Percentiles rank a stretch among this genome's conserved stretches.
Conservation (phyloP, 129 eudicot genomes). For the Kitagawia praeruptora region DNA sequence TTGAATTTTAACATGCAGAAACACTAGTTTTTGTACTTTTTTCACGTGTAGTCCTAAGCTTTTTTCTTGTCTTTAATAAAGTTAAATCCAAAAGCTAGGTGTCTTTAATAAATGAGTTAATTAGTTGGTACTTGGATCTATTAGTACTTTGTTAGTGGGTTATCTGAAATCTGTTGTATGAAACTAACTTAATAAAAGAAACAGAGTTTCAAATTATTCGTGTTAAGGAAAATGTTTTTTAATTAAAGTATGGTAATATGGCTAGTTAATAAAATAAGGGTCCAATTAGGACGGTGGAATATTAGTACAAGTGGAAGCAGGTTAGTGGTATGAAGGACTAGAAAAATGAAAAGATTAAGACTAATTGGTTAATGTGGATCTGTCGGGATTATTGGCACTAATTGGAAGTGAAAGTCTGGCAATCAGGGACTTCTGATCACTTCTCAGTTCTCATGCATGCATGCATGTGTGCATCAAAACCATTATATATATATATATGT, state of each 20-base stretch:
- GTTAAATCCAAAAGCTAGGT: background rate
- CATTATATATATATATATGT: no score
- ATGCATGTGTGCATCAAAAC: background rate
- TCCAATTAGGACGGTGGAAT: background rate
- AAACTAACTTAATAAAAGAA: no score
- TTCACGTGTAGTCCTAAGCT: background rate
- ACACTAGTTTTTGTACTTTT: background rate
- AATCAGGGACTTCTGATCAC: background rate
- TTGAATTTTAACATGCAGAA: background rate
- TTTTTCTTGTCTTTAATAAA: constrained; percentile 11
- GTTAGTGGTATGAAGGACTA: background rate
- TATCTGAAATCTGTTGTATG: background rate
- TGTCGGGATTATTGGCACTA: background rate
- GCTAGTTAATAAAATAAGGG: no score
- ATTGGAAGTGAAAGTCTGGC: background rate
- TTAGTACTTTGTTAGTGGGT: background rate
- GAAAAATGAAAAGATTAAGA: background rate
- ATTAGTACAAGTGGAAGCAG: background rate
- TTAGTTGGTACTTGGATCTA: background rate
- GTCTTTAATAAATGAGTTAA: background rate
- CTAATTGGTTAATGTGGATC: background rate
- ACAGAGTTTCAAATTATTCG: background rate
- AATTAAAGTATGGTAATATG: no score
- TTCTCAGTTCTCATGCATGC: background rate
- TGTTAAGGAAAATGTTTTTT: background rate